A percentile compares a stretch with the other conserved stretches of the same genome.
phyloP scores from a whole-genome alignment of 1,139 yeast genomes.

The Suhomyces bribrorum region DNA sequence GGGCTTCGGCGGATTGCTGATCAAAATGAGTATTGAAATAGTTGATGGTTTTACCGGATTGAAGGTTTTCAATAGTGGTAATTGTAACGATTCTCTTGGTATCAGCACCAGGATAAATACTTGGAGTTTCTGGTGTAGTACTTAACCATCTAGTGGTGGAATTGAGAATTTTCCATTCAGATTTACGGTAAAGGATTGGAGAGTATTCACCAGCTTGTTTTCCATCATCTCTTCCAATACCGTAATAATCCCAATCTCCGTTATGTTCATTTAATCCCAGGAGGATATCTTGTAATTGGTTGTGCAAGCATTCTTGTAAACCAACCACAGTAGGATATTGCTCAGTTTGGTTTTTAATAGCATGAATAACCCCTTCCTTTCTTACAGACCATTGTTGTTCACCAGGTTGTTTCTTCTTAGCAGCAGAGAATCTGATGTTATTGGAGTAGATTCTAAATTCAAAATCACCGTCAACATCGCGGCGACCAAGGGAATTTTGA shows the following conservation, averaged over 20 bases:
- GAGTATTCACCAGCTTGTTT: conserved; percentile 44
- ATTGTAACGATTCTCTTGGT: conserved; percentile 45
- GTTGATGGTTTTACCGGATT: conserved; percentile 28
- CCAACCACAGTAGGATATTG: conserved; percentile 30
- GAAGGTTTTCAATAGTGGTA: conserved; percentile 30
- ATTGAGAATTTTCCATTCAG: conserved; percentile 31
- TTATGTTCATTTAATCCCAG: conserved; percentile 18
- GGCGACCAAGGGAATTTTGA: not conserved
- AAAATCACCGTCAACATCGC: conserved; percentile 11
- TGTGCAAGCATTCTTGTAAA: conserved; percentile 32
- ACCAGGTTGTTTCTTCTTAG: conserved; percentile 20
- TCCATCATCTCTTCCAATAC: conserved; percentile 55
- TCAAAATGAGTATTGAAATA: conserved; percentile 48
- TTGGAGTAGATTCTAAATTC: conserved; percentile 25
- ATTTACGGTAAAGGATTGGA: conserved; percentile 41
- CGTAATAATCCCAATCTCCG: conserved; percentile 40
- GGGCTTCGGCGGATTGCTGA: conserved; percentile 42
- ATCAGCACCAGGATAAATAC: conserved; percentile 46
- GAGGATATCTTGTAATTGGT: conserved; percentile 31
- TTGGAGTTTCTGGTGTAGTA: conserved; percentile 41
- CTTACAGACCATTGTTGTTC: conserved; percentile 31
- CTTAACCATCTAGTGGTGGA: conserved; percentile 49
- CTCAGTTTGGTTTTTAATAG: conserved; percentile 17
- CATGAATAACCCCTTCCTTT: conserved; percentile 25
- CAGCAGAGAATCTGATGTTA: conserved; percentile 28